These are phyloP conservation scores for Aureobasidium sp. DNA, from an alignment of 2,329 filamentous ascomycete genomes.

Conservation along the genomic window DNA sequence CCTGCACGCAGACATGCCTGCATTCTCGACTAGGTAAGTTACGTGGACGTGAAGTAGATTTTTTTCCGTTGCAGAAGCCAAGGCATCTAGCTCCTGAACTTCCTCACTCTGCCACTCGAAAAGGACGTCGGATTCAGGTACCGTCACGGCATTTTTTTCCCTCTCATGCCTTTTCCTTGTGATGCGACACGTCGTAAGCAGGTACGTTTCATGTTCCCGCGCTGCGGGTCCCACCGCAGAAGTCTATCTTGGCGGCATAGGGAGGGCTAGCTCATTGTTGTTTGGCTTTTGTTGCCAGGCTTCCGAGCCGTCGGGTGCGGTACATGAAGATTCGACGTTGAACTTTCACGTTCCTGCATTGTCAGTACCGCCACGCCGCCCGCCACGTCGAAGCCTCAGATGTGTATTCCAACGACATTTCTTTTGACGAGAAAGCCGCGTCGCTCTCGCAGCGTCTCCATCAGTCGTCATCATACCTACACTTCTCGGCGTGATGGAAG, in stretches of 20 bases:
- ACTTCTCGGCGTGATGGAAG: neutral
- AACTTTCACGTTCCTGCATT: slow-evolving; percentile 10
- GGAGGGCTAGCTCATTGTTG: neutral
- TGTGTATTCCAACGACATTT: slow-evolving; percentile 5
- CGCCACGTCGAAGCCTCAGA: slow-evolving; percentile 5
- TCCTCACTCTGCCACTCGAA: neutral
- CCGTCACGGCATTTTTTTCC: neutral
- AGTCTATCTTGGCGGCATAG: neutral
- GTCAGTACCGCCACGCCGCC: slow-evolving; percentile 8
- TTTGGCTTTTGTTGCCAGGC: neutral
- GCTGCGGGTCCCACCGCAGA: slow-evolving; percentile 4
- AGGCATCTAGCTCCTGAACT: neutral
- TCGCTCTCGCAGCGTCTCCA: neutral
- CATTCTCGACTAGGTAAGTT: neutral
- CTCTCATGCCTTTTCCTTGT: neutral
- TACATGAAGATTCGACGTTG: neutral
- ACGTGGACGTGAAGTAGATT: too few species aligned
- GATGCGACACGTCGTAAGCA: slow-evolving; percentile 9
- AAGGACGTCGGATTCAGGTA: neutral
- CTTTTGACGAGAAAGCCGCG: neutral
- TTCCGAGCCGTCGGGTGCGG: neutral
- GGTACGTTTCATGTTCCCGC: slow-evolving; percentile 3
- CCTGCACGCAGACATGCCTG: neutral
- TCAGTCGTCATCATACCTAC: neutral
- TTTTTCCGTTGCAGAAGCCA: neutral